Conservation (phyloP, 306 rosid genomes). For the Adenanthera pavonina region DNA sequence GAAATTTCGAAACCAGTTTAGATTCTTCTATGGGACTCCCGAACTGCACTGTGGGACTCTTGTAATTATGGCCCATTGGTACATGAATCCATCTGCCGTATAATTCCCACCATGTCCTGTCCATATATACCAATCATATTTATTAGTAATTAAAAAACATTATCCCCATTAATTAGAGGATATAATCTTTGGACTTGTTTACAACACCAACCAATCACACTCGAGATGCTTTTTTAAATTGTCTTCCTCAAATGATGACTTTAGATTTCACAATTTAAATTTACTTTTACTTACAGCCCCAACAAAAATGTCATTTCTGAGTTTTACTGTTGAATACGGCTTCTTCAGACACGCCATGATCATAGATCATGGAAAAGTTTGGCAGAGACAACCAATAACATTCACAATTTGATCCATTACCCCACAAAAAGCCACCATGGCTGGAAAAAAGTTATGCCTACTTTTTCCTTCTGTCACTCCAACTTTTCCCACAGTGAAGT, state of each 20-base stretch:
- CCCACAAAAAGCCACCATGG: slow-evolving; percentile 37
- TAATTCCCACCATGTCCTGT: slow-evolving; percentile 25
- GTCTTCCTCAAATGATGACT: slow-evolving; percentile 37
- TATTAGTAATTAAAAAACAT: slow-evolving; percentile 9
- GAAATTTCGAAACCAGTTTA: neutral
- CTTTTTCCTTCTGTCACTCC: slow-evolving; percentile 31
- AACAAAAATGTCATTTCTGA: neutral
- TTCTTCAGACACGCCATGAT: neutral
- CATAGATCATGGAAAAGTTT: slow-evolving; percentile 4
- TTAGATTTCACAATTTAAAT: slow-evolving; percentile 1
- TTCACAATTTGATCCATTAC: slow-evolving; percentile 24
- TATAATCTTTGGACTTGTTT: slow-evolving; percentile 42
- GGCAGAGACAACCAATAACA: slow-evolving; percentile 24
- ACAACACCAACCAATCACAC: slow-evolving; percentile 37
- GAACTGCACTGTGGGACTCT: neutral
- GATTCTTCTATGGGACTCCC: slow-evolving; percentile 1
- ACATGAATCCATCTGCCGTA: slow-evolving; percentile 10
- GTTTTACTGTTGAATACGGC: neutral
- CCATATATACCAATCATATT: neutral
- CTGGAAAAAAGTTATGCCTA: slow-evolving; percentile 34
- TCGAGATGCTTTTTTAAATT: slow-evolving; percentile 8
- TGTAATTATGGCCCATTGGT: neutral
- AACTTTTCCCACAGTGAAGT: slow-evolving; percentile 20
- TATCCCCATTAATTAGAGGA: slow-evolving; percentile 34
- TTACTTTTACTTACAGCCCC: neutral